Base-by-base conservation (phyloP, 2,329 filamentous ascomycete genomes). In the Ciborinia camelliae region DNA sequence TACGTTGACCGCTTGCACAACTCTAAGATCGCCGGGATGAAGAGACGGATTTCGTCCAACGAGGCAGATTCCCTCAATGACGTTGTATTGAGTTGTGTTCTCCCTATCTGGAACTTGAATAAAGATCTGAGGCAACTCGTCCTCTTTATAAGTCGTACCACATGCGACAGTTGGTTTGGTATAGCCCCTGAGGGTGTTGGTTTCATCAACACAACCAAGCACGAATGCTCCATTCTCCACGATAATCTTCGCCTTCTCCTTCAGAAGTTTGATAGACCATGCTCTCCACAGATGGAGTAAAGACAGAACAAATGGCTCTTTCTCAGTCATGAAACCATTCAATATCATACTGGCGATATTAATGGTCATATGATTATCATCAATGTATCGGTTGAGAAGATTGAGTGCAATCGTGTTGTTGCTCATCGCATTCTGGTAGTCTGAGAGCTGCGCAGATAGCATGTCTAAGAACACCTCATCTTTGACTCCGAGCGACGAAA, bases 21-120 rank as follows among this genome's bases (percentile, higher is more conserved):
- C 85, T 28, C 95, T 88, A 53, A 98, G 86, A 73, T 99, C 95
- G 5, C 95, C 95, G 0, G 93, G 90, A 71, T 99, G 94, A 8
- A 99, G 82, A 0, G 94, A 97, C 0, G 95, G 95, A 71, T 99
- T 99, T 32, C 95, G 88, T 1, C 92, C 93, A 0, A 99, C 81
- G 8, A 96, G 80, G 71, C 95, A 98, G 3, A 91, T 73, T 0
- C 92, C 93, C 67, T 87, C 81, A 30, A 97, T 84, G 1, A 94
- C 79, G 60, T 80, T 83, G 71, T 89, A 88, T 7, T 64, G 65
- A 28, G 81, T 79, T 41, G 81, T 79, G 10, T 82, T 79, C 0
- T 81, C 80, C 10, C 85, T 74, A 60, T 84, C 82, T 0, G 88
- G 87, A 0, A 97, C 81, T 73, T 97, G 93, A 0, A 98, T 75